Evolutionary conservation across 345 rosid genomes (phyloP), one percentile per base, ranked within the genome.

Genomic region (Tarenaya hassleriana): DNA sequence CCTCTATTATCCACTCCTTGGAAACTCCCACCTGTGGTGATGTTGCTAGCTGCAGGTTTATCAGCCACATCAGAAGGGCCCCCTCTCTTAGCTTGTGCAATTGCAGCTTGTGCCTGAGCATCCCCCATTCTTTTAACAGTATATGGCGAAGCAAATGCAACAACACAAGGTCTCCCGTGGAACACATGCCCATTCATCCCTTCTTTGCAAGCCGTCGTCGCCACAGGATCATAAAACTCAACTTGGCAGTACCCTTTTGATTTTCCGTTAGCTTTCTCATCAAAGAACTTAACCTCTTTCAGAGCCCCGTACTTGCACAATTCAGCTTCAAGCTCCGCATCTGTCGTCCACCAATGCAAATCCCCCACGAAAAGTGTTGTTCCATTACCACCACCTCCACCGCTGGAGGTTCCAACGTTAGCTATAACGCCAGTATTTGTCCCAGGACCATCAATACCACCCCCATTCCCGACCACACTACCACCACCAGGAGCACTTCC

Each of bases 301-400:
- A 84, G 91, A 1, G 46, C 47, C 56, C 94, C 88, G 61, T 78
- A 84, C 69, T 82, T 74, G 64, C 75, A 78, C 41, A 77, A 60
- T 60, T 69, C 91, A 3, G 61, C 50, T 75, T 84, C 94, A 40
- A 88, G 71, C 51, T 88, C 91, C 0, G 84, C 86, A 77, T 88
- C 94, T 1, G 88, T 88, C 4, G 94, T 88, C 94, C 96, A 88
- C 96, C 91, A 88, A 69, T 84, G 94, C 75, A 88, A 61, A 47
- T 88, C 91, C 7, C 96, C 96, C 50, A 88, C 84, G 63, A 82
- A 88, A 61, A 88, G 64, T 57, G 72, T 70, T 0, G 86, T 73
- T 37, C 79, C 84, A 1, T 74, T 68, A 10, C 75, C 74, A 4
- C 75, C 76, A 6, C 68, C 80, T 4, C 64, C 69, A 13, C 71